Base-by-base conservation (phyloP, 352 stramenopile genomes). In the Phytopythium kandeliae region DNA sequence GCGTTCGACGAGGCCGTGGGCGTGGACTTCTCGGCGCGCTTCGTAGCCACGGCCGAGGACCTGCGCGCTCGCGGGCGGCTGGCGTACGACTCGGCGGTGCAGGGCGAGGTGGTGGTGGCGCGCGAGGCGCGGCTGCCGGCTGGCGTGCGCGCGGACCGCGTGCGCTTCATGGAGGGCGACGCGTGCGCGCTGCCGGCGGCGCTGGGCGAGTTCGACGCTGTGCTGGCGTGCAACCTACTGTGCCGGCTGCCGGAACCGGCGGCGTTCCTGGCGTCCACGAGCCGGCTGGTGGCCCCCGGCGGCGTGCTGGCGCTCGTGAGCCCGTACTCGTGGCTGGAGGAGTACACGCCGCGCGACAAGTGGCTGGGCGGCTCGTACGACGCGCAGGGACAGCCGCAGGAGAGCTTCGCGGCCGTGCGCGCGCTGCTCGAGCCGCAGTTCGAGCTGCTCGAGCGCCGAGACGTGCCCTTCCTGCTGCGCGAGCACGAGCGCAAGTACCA, bases 261-360 rank as follows among this genome's bases (percentile, higher is more conserved):
- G 26, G 80, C 85, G 35, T 98, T 97, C 62, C 59, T 99, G 21
- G 78, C 67, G 22, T 74, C 85, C 9, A 82, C 98, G 38, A 65
- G 68, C 31, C 57, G 63, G 7, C 85, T 98, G 48, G 74, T 99
- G 16, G 91, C 94, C 35, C 73, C 84, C 33, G 91, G 81, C 37
- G 96, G 96, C 17, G 75, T 98, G 51, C 79, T 98, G 30, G 90
- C 97, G 5, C 83, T 98, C 49, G 85, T 98, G 25, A 98, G 93
- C 22, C 96, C 96, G 28, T 99, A 98, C 71, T 98, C 89, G 48
- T 99, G 96, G 96, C 68, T 99, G 46, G 83, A 96, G 55, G 92
- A 98, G 60, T 99, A 98, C 73, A 99, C 96, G 9, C 62, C 77
- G n/a, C 83, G 86, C 51, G 72, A 90, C 33, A 80, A 95, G 49